Conservation (phyloP, 345 rosid genomes). For the Jatropha curcas region DNA sequence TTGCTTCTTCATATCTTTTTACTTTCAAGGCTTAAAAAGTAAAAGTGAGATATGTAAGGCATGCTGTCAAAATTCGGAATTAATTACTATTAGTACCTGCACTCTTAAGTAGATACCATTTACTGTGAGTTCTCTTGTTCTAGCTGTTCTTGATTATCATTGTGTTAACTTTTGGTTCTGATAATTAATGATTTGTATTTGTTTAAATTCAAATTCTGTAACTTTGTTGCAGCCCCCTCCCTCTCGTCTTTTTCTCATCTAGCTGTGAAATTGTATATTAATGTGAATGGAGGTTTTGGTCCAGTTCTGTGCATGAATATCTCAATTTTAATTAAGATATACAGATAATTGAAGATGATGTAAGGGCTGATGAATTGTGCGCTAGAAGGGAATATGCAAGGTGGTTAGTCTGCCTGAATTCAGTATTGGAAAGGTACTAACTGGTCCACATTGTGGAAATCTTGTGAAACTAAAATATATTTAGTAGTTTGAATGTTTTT, state of each 20-base stretch:
- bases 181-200: constrained; percentile 12
- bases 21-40: neutral
- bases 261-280: neutral
- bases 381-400: constrained; percentile 83
- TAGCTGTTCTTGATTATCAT: neutral
- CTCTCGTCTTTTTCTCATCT: neutral
- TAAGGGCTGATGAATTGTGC: constrained; percentile 65
- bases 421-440: constrained; percentile 69
- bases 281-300: constrained; percentile 20
- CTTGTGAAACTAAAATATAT: neutral
- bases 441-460: neutral
- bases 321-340: constrained; percentile 39
- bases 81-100: neutral
- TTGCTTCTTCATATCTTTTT: neutral
- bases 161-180: neutral
- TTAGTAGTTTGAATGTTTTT: constrained; percentile 5
- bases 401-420: constrained; percentile 68
- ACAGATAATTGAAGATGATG: constrained; percentile 75
- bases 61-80: constrained; percentile 13
- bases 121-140: neutral
- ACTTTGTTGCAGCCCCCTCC: neutral
- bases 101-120: neutral
- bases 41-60: neutral
- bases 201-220: constrained; percentile 5
- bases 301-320: constrained; percentile 52